Evolutionary conservation across 768 basidiomycete genomes (phyloP).

Genomic region (Mycena maculata): DNA sequence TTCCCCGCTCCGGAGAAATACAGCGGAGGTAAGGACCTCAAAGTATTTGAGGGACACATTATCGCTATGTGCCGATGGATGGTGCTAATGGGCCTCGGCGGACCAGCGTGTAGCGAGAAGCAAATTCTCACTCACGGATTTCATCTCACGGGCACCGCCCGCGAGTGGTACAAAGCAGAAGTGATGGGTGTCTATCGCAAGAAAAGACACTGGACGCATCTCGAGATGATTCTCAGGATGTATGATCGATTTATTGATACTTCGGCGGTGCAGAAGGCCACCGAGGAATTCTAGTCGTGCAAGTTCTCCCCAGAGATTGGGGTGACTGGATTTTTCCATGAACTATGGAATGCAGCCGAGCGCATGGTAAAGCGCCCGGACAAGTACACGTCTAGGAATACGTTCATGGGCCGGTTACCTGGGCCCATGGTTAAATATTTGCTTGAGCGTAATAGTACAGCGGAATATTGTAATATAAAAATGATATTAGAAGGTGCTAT

Average conservation of each 20-base stretch:
- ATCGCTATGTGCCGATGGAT: neutral
- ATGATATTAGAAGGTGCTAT: neutral
- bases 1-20: constrained; percentile 5
- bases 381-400: constrained; percentile 2
- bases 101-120: neutral
- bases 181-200: neutral
- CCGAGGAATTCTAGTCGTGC: neutral
- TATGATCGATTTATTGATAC: constrained; percentile 18
- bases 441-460: neutral
- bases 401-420: neutral
- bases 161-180: neutral
- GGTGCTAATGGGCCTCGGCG: neutral
- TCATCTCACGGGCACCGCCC: neutral
- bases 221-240: constrained; percentile 5
- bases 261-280: neutral
- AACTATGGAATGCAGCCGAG: neutral
- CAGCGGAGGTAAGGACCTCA: neutral
- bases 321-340: neutral
- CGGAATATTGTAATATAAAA: neutral
- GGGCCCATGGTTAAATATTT: neutral
- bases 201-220: constrained; percentile 10
- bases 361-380: constrained; percentile 1
- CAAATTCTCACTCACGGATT: neutral
- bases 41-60: neutral
- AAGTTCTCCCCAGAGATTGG: constrained; percentile 8